Evolutionary conservation across 1,284 basidiomycete genomes (phyloP).

Genomic region (Moniliella sp.): DNA sequence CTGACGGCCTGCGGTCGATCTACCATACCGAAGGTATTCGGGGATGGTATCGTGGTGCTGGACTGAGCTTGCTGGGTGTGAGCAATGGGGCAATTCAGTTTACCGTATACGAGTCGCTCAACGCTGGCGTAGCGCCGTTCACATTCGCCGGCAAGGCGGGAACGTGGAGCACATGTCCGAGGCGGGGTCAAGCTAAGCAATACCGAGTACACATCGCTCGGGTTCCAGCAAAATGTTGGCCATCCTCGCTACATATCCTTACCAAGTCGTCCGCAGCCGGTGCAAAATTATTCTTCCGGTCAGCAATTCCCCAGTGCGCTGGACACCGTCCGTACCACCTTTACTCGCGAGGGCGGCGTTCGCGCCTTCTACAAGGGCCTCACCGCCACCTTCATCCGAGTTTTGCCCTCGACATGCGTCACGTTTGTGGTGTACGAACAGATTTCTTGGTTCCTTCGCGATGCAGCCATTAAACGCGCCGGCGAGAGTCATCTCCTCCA

Average conservation of each 20-base stretch:
- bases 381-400: constrained; percentile 81
- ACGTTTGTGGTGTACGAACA: constrained; percentile 98
- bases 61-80: constrained; percentile 73
- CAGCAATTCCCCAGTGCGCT: constrained; percentile 48
- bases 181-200: constrained; percentile 38
- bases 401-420: constrained; percentile 85
- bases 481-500: no score
- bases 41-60: constrained; percentile 70
- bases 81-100: constrained; percentile 90
- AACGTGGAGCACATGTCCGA: not conserved
- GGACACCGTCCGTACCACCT: constrained; percentile 57
- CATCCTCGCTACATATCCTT: constrained; percentile 72
- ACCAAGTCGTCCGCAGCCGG: constrained; percentile 72
- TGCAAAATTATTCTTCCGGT: not conserved
- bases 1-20: constrained; percentile 5
- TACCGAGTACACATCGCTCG: constrained; percentile 65
- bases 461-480: no score
- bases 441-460: constrained; percentile 17
- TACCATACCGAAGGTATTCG: constrained; percentile 43
- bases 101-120: constrained; percentile 87
- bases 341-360: constrained; percentile 50
- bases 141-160: no score
- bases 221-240: constrained; percentile 72
- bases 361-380: constrained; percentile 83
- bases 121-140: no score